Conservation (phyloP, 805 yeast genomes). For the Metschnikowia corniflorae region DNA sequence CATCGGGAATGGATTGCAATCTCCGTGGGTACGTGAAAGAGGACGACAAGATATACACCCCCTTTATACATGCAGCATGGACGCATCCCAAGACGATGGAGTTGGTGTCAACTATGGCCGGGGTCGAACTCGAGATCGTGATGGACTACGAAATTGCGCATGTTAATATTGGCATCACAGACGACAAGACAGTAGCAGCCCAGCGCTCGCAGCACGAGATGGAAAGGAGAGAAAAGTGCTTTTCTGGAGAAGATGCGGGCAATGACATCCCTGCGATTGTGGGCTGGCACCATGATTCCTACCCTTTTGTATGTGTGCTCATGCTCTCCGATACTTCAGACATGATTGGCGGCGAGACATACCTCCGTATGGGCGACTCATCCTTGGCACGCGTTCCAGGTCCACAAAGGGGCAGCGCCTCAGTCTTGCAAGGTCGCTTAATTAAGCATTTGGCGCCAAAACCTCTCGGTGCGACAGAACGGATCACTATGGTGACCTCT, state of each 20-base stretch:
- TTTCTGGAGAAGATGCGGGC: conserved; percentile 21
- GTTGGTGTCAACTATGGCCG: conserved; percentile 55
- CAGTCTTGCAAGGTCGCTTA: conserved; percentile 21
- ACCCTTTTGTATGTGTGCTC: conserved; percentile 61
- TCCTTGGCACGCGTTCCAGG: conserved; percentile 18
- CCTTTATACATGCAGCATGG: conserved; percentile 57
- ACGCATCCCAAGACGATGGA: conserved; percentile 54
- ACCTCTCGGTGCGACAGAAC: conserved; percentile 33
- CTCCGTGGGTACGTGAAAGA: conserved; percentile 49
- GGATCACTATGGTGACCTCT: conserved; percentile 43
- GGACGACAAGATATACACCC: conserved; percentile 32
- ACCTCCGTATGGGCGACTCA: conserved; percentile 43
- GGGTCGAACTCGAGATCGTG: conserved; percentile 50
- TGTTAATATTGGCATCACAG: conserved; percentile 47
- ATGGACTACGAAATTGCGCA: conserved; percentile 59
- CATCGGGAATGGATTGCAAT: conserved; percentile 48
- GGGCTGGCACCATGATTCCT: conserved; percentile 63
- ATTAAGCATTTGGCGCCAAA: conserved; percentile 21
- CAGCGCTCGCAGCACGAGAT: conserved; percentile 20
- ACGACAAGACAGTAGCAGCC: conserved; percentile 29
- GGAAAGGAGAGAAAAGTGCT: conserved; percentile 8
- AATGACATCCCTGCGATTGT: conserved; percentile 51
- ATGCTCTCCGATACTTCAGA: conserved; percentile 56
- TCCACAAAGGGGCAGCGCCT: conserved; percentile 17
- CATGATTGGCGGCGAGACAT: conserved; percentile 63